Evolutionary conservation across 163 green algal species (phyloP).

Genomic region (Coccomyxa subellipsoidea): DNA sequence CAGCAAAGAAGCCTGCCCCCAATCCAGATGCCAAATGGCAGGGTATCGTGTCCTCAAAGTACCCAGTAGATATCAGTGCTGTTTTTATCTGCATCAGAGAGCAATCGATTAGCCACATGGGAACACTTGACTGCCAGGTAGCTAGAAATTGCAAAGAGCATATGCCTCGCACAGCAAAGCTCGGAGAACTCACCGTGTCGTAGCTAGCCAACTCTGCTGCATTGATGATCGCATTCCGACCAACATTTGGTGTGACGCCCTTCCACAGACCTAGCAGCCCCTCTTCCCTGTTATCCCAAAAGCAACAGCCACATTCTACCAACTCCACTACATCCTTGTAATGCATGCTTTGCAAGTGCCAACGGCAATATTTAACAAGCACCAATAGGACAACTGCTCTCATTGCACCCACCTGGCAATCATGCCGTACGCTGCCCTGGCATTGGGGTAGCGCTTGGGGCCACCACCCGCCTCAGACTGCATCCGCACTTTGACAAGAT

Average conservation of each 20-base stretch:
- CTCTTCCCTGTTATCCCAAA: slow-evolving; percentile 68
- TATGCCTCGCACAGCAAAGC: too few relatives aligned
- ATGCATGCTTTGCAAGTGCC: too few relatives aligned
- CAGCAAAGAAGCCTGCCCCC: slow-evolving; percentile 93
- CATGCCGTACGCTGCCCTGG: slow-evolving; percentile 87
- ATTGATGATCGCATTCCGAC: slow-evolving; percentile 97
- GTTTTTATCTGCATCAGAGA: slow-evolving; percentile 76
- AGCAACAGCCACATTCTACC: background rate
- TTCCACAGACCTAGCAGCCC: slow-evolving; percentile 86
- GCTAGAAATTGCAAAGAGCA: too few relatives aligned
- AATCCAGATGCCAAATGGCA: slow-evolving; percentile 81
- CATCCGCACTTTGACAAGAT: slow-evolving; percentile 95
- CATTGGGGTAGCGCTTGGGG: slow-evolving; percentile 80
- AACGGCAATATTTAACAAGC: background rate
- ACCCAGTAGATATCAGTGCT: slow-evolving; percentile 47
- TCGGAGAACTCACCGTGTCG: slow-evolving; percentile 60
- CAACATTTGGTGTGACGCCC: slow-evolving; percentile 93
- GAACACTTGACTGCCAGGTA: too few relatives aligned
- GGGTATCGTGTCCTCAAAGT: slow-evolving; percentile 74
- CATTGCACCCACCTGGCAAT: slow-evolving; percentile 68
- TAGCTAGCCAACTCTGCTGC: slow-evolving; percentile 95
- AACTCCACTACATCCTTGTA: too few relatives aligned
- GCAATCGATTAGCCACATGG: background rate
- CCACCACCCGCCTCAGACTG: slow-evolving; percentile 35
- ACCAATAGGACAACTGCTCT: background rate